Evolutionary conservation across 192 early-diverging fungal genomes (phyloP).

Genomic region (Funneliformis geosporum): DNA sequence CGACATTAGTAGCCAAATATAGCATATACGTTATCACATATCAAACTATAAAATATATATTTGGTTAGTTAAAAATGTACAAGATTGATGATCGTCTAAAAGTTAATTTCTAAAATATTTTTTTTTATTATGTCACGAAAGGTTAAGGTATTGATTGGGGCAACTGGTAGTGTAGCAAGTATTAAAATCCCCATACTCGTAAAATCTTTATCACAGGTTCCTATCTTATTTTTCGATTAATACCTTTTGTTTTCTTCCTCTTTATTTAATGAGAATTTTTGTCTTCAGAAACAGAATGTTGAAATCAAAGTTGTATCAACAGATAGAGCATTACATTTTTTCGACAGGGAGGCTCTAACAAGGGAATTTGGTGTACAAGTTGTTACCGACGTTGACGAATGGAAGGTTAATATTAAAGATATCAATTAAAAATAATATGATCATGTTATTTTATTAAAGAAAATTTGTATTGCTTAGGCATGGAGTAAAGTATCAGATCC

Average conservation of each 20-base stretch:
- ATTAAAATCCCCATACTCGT: slow-evolving; percentile 85
- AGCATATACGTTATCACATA: too few relatives aligned
- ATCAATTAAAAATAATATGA: background rate
- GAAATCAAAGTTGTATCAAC: slow-evolving; percentile 83
- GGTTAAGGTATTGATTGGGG: slow-evolving; percentile 61
- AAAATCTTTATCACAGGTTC: slow-evolving; percentile 47
- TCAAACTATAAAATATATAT: too few relatives aligned
- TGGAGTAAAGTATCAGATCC: slow-evolving; percentile 88
- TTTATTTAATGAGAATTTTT: background rate
- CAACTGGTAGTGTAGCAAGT: slow-evolving; percentile 89
- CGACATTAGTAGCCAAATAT: too few relatives aligned
- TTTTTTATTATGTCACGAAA: background rate
- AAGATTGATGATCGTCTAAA: too few relatives aligned
- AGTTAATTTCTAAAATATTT: too few relatives aligned
- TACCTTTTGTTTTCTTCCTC: background rate
- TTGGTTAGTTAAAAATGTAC: too few relatives aligned
- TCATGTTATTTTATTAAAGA: background rate
- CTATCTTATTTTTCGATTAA: slow-evolving; percentile 12
- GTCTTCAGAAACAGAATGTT: slow-evolving; percentile 45
- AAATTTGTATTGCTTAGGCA: slow-evolving; percentile 40
- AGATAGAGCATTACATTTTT: slow-evolving; percentile 83
- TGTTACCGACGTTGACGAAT: slow-evolving; percentile 87
- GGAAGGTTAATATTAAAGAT: slow-evolving; percentile 55
- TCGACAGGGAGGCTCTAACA: slow-evolving; percentile 57
- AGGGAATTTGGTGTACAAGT: slow-evolving; percentile 47